Percentiles rank a stretch among this genome's conserved stretches.
Evolutionary conservation across 2,329 filamentous ascomycete genomes (phyloP).

Genomic region (Nothophoma quercina): DNA sequence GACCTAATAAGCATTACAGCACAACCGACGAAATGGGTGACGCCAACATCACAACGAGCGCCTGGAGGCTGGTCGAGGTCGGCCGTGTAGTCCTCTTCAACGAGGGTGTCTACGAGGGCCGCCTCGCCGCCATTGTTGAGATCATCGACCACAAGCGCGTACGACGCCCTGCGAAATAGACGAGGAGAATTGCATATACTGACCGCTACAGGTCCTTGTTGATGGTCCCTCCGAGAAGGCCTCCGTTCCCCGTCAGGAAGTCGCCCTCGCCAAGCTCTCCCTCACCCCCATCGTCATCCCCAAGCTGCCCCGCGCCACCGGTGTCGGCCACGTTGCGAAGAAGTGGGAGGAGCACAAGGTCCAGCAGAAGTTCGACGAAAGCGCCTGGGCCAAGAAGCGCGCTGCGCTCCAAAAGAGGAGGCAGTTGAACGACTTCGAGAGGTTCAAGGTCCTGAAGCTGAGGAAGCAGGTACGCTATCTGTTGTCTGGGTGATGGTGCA

Average conservation of each 20-base stretch:
- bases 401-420: constrained; percentile 85
- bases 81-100: constrained; percentile 96
- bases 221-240: constrained; percentile 88
- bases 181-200: constrained; percentile 33
- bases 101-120: constrained; percentile 80
- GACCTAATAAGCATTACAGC: constrained; percentile 41
- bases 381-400: constrained; percentile 93
- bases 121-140: constrained; percentile 94
- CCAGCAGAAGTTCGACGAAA: constrained; percentile 91
- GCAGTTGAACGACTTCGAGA: constrained; percentile 96
- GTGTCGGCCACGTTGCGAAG: constrained; percentile 83
- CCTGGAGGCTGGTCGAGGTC: constrained; percentile 93
- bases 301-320: constrained; percentile 84
- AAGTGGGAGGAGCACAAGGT: constrained; percentile 91
- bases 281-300: constrained; percentile 89
- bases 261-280: constrained; percentile 81
- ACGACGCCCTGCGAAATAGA: constrained; percentile 61
- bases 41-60: constrained; percentile 57
- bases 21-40: constrained; percentile 56
- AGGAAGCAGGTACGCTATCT: constrained; percentile 86
- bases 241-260: constrained; percentile 84
- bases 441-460: constrained; percentile 99
- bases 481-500: constrained; percentile 1
- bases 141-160: constrained; percentile 99
- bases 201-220: constrained; percentile 78